Evolutionary conservation across 306 rosid species (phyloP).

Genomic region (Castanospermum australe): DNA sequence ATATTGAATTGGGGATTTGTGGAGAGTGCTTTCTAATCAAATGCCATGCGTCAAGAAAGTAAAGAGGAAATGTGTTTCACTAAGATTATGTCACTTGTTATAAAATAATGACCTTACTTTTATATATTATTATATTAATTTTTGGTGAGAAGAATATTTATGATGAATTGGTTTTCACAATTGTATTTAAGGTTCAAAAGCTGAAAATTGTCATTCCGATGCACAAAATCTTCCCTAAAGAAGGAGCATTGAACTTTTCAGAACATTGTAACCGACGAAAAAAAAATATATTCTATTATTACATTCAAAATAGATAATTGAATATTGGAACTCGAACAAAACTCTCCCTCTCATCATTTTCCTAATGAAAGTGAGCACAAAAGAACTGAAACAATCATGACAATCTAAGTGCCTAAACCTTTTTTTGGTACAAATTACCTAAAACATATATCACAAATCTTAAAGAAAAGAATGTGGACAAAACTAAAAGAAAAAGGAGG

Average conservation of each 20-base stretch:
- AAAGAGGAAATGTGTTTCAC: too few relatives aligned
- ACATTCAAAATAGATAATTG: background rate
- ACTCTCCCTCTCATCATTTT: background rate
- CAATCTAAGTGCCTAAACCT: slow-evolving; percentile 4
- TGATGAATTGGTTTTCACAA: too few relatives aligned
- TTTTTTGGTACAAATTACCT: slow-evolving; percentile 2
- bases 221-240: background rate
- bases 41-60: too few relatives aligned
- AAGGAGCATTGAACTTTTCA: background rate
- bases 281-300: background rate
- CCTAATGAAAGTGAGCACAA: background rate
- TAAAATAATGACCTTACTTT: too few relatives aligned
- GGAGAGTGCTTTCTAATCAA: too few relatives aligned
- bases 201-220: too few relatives aligned
- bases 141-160: too few relatives aligned
- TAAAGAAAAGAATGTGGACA: background rate
- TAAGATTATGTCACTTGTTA: too few relatives aligned
- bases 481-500: background rate
- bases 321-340: slow-evolving; percentile 1
- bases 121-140: too few relatives aligned
- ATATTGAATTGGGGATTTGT: too few relatives aligned
- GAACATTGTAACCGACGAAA: background rate
- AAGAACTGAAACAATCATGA: background rate
- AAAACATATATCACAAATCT: background rate
- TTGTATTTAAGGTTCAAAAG: too few relatives aligned